Evolutionary conservation across 768 basidiomycete genomes (phyloP), one percentile per base, ranked within the genome.

Genomic region (Agrocybe praecox): DNA sequence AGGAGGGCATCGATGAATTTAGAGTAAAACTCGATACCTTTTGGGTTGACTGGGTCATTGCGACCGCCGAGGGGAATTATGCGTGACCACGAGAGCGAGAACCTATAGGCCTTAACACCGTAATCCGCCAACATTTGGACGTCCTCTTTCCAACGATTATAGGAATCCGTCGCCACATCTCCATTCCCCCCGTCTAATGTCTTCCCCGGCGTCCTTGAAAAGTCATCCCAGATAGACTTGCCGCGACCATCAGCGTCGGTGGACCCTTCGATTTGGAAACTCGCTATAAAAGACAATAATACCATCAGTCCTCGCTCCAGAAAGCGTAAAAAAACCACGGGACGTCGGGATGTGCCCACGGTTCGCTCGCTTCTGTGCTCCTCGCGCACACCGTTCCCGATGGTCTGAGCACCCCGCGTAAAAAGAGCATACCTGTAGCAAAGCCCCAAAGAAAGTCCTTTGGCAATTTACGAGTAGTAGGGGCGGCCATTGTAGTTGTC

Each of bases 211-310:
- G 72, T 68, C 51, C 81, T 80, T 23, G 85, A 77, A 69, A 88
- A 90, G 67, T 82, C 85, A 65, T 92, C 89, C 89, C 89, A 91
- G 62, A 90, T 83, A 15, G 85, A 86, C 63, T 83, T 83, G 10
- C 86, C 86, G 47, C 87, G 83, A 14, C 85, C 85, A 56, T 83
- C 85, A 17, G 74, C 76, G 51, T 80, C 69, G 19, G 79, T 74
- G 0, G 87, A 86, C 32, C 89, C 89, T 69, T 91, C 90, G 53
- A 90, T 85, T 74, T 91, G 89, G 70, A 89, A 90, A 56, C 81
- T 74, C 21, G 88, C 90, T 81, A 48, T 46, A 54, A 49, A 56
- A 53, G 24, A 56, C 12, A 40, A 14, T 19, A 57, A 48, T 47
- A 62, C n/a, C 52, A 52, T 5, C 29, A 49, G 17, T 26, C 43